These are phyloP conservation scores for Aureobasidium sp. DNA, from an alignment of 2,329 filamentous ascomycete genomes.

Conservation along the genomic window DNA sequence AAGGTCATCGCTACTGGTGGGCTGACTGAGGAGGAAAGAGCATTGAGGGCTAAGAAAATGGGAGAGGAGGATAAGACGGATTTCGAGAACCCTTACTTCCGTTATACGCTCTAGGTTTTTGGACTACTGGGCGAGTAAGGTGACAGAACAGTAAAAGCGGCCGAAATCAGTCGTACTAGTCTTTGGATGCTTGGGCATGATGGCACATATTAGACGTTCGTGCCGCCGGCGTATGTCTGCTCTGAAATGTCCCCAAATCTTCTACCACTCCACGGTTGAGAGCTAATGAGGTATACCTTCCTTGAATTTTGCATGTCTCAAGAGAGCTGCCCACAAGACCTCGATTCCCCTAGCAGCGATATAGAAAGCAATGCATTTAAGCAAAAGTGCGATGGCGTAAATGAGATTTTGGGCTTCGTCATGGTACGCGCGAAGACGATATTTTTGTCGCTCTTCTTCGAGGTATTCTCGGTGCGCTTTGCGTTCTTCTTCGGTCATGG, in stretches of 20 bases:
- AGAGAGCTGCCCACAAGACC: no score
- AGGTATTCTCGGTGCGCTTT: no score
- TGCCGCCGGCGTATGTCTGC: no score
- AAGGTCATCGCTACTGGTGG: slow-evolving; percentile 28
- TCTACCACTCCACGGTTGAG: no score
- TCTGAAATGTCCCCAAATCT: no score
- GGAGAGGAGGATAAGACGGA: slow-evolving; percentile 77
- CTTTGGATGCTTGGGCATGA: no score
- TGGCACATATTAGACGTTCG: no score
- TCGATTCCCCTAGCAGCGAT: background rate
- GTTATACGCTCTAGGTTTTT: slow-evolving; percentile 30
- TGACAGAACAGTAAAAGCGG: no score
- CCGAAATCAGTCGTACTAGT: no score
- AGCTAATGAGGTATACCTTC: no score
- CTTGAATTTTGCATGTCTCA: no score
- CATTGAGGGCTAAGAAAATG: slow-evolving; percentile 69
- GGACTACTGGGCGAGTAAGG: no score
- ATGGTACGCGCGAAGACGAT: background rate
- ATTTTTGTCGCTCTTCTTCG: background rate
- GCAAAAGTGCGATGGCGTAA: background rate
- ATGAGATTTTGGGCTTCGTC: background rate
- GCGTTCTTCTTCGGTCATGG: background rate
- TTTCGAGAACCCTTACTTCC: slow-evolving; percentile 48
- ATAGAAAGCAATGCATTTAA: background rate
- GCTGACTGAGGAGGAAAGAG: slow-evolving; percentile 63